Evolutionary conservation across 371 early-diverging fungal species (phyloP).

Genomic region (Batrachochytrium dendrobatidis): DNA sequence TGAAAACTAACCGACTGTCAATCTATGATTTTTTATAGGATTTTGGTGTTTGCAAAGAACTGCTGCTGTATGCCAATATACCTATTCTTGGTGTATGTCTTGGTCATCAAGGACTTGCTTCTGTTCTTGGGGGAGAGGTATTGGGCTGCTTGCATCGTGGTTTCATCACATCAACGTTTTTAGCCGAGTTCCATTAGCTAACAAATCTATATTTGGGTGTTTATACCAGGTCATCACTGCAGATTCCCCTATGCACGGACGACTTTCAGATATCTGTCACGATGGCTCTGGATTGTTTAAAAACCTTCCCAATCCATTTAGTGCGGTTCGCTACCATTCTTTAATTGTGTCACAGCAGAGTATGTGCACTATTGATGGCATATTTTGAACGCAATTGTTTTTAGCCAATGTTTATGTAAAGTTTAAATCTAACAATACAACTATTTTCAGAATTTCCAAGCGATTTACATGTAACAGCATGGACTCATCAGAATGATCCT

Average conservation of each 20-base stretch:
- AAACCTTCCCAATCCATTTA: constrained; percentile 55
- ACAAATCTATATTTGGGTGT: neutral
- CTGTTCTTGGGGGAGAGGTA: constrained; percentile 72
- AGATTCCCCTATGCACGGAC: constrained; percentile 77
- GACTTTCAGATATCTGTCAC: constrained; percentile 56
- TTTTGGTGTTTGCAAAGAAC: constrained; percentile 70
- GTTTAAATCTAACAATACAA: neutral
- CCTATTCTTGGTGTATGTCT: constrained; percentile 97
- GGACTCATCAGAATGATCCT: constrained; percentile 35
- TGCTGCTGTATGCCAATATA: constrained; percentile 49
- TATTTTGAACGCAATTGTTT: neutral
- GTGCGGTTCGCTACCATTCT: constrained; percentile 88
- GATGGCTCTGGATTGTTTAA: constrained; percentile 41
- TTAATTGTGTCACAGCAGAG: constrained; percentile 52
- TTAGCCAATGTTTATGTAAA: no score
- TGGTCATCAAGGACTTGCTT: constrained; percentile 92
- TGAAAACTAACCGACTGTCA: neutral
- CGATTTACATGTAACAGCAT: constrained; percentile 49
- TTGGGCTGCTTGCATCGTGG: no score
- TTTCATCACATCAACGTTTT: neutral
- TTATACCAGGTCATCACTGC: constrained; percentile 51
- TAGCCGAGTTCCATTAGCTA: no score
- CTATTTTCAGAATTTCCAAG: constrained; percentile 47
- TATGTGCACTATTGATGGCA: constrained; percentile 9
- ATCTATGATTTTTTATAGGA: constrained; percentile 44